Evolutionary conservation across 345 rosid genomes (phyloP).

Genomic region (Eucalyptus shirleyi): DNA sequence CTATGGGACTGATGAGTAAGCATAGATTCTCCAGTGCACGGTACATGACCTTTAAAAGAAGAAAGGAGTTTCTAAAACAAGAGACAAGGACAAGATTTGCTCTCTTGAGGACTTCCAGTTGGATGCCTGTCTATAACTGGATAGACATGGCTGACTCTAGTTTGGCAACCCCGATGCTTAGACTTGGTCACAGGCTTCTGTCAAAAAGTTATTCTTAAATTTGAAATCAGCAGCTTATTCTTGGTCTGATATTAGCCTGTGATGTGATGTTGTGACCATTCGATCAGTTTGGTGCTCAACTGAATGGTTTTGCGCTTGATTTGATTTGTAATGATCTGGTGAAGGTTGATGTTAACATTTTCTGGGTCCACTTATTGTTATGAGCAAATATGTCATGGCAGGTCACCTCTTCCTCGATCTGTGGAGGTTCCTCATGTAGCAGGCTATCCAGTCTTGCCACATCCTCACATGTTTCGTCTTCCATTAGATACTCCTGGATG

Average conservation of each 20-base stretch:
- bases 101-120: too few species aligned
- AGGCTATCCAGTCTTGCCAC: slow-evolving; percentile 48
- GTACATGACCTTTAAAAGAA: too few species aligned
- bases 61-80: too few species aligned
- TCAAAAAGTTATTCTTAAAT: background rate
- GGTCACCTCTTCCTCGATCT: slow-evolving; percentile 49
- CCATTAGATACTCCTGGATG: slow-evolving; percentile 26
- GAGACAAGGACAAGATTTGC: too few species aligned
- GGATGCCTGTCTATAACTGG: too few species aligned
- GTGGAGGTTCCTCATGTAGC: slow-evolving; percentile 41
- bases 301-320: background rate
- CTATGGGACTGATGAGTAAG: too few species aligned
- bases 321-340: background rate
- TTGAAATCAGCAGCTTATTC: background rate
- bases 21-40: too few species aligned
- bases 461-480: slow-evolving; percentile 34
- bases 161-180: background rate
- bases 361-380: fast-evolving
- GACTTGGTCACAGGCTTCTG: background rate
- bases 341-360: too few species aligned
- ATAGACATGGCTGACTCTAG: too few species aligned
- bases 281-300: background rate
- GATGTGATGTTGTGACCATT: background rate
- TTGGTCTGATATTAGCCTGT: background rate
- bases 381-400: background rate